Percentiles rank a stretch among this genome's conserved stretches.
Conservation (phyloP, 371 early-diverging fungal genomes). For the Mucor sp. region DNA sequence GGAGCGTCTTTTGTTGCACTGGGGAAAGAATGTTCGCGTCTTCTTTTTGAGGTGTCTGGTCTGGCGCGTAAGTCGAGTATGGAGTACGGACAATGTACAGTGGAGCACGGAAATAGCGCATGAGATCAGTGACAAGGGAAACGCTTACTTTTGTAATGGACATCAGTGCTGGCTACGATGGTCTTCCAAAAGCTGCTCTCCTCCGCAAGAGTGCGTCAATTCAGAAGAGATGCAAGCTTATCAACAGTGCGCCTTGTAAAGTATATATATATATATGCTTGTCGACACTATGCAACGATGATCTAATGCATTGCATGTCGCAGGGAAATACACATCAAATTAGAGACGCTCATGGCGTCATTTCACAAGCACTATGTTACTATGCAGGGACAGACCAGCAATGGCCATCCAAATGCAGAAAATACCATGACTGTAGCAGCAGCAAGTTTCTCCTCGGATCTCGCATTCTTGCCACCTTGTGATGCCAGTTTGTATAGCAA, state of each 20-base stretch:
- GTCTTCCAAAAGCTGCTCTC: background rate
- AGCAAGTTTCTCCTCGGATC: background rate
- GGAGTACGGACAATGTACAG: conserved; percentile 11
- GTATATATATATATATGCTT: too few species aligned
- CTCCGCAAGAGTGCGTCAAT: background rate
- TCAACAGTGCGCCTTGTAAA: conserved; percentile 22
- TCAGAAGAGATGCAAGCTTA: background rate
- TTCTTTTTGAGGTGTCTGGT: conserved; percentile 55
- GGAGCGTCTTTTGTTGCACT: conserved; percentile 56
- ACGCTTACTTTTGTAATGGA: background rate
- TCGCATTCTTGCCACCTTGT: background rate
- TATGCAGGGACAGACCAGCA: background rate
- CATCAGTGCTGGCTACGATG: conserved; percentile 7
- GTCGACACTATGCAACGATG: background rate
- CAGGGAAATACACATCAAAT: conserved; percentile 24
- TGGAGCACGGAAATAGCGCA: conserved; percentile 17
- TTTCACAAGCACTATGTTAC: conserved; percentile 13
- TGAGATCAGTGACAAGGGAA: background rate
- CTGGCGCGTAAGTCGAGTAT: conserved; percentile 50
- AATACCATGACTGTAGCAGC: background rate
- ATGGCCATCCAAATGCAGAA: background rate
- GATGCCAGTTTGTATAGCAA: background rate
- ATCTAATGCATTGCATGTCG: background rate
- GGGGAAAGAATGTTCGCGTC: conserved; percentile 57
- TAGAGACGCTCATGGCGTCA: conserved; percentile 24